Conservation (phyloP, 2,329 filamentous ascomycete genomes). For the Tolypocladium capitatum region DNA sequence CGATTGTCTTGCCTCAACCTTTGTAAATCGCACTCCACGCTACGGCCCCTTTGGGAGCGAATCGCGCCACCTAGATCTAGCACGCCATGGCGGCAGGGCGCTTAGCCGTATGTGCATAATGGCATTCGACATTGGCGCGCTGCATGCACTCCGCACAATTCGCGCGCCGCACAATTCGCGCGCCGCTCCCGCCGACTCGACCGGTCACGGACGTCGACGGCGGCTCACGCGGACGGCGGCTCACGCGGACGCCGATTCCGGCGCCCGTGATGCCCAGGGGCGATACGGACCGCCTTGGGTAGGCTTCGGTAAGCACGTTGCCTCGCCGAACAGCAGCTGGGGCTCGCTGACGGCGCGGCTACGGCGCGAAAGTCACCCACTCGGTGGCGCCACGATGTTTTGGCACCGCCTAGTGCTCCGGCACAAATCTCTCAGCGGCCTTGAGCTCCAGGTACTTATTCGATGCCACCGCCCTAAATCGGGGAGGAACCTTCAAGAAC, state of each 20-base stretch:
- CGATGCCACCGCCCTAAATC: not conserved
- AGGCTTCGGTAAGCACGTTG: too few species aligned
- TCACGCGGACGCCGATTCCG: not conserved
- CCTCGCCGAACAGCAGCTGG: too few species aligned
- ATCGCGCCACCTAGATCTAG: too few species aligned
- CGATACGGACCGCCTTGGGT: too few species aligned
- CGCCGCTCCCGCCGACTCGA: not conserved
- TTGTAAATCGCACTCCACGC: too few species aligned
- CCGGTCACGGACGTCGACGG: not conserved
- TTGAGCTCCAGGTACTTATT: not conserved
- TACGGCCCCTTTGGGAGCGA: too few species aligned
- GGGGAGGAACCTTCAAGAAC: slow-evolving; percentile 2
- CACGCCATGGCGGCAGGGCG: too few species aligned
- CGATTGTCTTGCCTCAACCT: too few species aligned
- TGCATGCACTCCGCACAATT: not conserved
- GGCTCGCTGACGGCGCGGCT: too few species aligned
- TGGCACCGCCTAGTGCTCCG: not conserved
- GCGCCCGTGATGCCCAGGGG: not conserved
- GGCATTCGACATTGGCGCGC: not conserved
- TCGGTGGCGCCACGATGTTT: not conserved
- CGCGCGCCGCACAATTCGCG: not conserved
- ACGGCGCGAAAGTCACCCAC: too few species aligned
- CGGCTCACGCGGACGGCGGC: not conserved
- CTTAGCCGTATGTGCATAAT: too few species aligned
- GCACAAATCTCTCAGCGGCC: not conserved